Conservation (phyloP, 768 basidiomycete species). For the Boletus sensibilis region DNA sequence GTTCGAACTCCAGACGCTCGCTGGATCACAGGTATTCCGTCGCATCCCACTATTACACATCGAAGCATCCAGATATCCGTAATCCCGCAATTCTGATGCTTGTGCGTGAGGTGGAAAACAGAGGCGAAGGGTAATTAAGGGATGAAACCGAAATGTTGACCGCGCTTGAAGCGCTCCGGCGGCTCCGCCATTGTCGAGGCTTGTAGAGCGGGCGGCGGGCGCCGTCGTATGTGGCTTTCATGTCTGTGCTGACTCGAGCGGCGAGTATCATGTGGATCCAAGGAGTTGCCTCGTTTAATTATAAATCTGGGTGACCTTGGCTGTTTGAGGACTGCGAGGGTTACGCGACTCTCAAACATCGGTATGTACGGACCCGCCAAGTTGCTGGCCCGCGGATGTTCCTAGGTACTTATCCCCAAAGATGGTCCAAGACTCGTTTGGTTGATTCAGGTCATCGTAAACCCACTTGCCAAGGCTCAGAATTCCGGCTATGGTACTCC, state of each 20-base stretch:
- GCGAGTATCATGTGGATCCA: not conserved
- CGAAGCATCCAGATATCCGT: not conserved
- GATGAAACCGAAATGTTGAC: not conserved
- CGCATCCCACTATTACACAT: not conserved
- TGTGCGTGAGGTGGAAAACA: not conserved
- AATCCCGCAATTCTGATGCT: not conserved
- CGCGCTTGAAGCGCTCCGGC: not conserved
- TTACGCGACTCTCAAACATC: not conserved
- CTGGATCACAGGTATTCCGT: not conserved
- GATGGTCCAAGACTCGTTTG: not conserved
- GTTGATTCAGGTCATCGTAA: not conserved
- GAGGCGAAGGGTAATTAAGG: not conserved
- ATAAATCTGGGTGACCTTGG: not conserved
- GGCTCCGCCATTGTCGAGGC: not conserved
- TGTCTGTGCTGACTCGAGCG: not conserved
- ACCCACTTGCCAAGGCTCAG: not conserved
- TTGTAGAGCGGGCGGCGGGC: no score
- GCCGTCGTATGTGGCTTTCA: not conserved
- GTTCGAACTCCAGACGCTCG: not conserved
- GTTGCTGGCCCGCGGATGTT: not conserved
- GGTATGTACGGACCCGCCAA: not conserved
- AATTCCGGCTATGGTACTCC: not conserved
- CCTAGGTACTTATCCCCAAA: not conserved
- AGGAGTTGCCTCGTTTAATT: not conserved
- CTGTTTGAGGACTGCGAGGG: constrained; percentile 3